Conservation (phyloP, 768 basidiomycete species). For the Pleurotus pulmonarius region DNA sequence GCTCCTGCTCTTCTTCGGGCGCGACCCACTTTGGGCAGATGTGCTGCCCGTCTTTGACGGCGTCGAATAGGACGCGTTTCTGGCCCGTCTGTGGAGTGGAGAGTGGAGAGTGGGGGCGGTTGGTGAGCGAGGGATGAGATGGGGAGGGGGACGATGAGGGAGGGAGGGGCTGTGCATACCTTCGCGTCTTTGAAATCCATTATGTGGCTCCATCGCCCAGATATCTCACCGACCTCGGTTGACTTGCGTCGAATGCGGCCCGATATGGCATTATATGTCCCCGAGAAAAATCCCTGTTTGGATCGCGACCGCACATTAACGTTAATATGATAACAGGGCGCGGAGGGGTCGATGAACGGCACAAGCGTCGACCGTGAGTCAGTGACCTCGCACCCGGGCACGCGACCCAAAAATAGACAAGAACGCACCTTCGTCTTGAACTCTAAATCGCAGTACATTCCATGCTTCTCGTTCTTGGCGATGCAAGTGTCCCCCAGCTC, state of each 20-base stretch:
- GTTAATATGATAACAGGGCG: neutral
- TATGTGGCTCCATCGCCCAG: slow-evolving; percentile 84
- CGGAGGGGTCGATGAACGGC: neutral
- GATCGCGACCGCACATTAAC: neutral
- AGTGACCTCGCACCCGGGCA: neutral
- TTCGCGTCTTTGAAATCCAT: slow-evolving; percentile 81
- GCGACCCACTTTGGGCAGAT: slow-evolving; percentile 81
- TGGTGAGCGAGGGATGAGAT: neutral
- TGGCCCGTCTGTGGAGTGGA: slow-evolving; percentile 46
- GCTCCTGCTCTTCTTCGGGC: slow-evolving; percentile 83
- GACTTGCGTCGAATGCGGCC: slow-evolving; percentile 71
- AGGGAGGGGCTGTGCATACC: slow-evolving; percentile 31
- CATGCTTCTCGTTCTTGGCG: slow-evolving; percentile 79
- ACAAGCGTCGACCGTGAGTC: neutral
- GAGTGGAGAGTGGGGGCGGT: neutral
- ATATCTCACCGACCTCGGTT: slow-evolving; percentile 77
- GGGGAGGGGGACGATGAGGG: neutral
- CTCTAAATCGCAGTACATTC: slow-evolving; percentile 77
- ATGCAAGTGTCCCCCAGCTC: slow-evolving; percentile 90
- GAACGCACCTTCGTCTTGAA: slow-evolving; percentile 91
- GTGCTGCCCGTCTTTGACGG: slow-evolving; percentile 65
- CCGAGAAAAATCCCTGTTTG: slow-evolving; percentile 89
- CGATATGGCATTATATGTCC: slow-evolving; percentile 87
- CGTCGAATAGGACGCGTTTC: slow-evolving; percentile 84
- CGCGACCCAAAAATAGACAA: neutral